A percentile compares a stretch with the other conserved stretches of the same genome.
phyloP scores from a whole-genome alignment of 306 rosid genomes.

The Cicer bijugum region DNA sequence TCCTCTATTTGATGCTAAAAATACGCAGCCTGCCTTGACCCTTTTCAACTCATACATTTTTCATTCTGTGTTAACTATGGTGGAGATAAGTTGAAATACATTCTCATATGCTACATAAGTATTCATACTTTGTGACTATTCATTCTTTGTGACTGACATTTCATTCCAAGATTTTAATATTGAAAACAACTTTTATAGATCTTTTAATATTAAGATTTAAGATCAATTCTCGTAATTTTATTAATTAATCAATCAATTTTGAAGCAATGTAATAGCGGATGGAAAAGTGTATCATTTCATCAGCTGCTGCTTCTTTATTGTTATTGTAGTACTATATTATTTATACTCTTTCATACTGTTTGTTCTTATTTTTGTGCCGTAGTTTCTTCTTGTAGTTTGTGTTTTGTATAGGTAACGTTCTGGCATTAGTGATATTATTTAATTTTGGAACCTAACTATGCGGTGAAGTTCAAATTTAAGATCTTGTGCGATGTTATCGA shows the following conservation, averaged over 20 bases:
- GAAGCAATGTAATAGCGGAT: conserved; percentile 38
- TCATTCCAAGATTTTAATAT: background rate
- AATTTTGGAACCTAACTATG: background rate
- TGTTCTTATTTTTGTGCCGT: too few species aligned
- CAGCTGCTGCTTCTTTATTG: background rate
- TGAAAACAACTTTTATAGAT: background rate
- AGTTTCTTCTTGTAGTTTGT: too few species aligned
- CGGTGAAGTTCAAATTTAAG: background rate
- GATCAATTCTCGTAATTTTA: background rate
- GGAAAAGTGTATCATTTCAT: conserved; percentile 42
- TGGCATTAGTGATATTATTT: background rate
- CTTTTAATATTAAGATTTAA: background rate
- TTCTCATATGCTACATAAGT: background rate
- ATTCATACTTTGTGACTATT: too few species aligned
- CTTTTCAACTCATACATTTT: background rate
- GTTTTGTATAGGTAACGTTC: background rate
- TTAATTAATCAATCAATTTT: background rate
- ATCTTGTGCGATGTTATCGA: background rate
- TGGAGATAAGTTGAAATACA: background rate
- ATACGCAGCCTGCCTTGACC: background rate
- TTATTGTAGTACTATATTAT: too few species aligned
- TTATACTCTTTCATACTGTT: too few species aligned
- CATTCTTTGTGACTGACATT: too few species aligned
- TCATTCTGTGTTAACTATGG: background rate
- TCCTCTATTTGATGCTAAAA: background rate